Conservation (phyloP, 352 stramenopile species). For the Blastocystis hominis region DNA sequence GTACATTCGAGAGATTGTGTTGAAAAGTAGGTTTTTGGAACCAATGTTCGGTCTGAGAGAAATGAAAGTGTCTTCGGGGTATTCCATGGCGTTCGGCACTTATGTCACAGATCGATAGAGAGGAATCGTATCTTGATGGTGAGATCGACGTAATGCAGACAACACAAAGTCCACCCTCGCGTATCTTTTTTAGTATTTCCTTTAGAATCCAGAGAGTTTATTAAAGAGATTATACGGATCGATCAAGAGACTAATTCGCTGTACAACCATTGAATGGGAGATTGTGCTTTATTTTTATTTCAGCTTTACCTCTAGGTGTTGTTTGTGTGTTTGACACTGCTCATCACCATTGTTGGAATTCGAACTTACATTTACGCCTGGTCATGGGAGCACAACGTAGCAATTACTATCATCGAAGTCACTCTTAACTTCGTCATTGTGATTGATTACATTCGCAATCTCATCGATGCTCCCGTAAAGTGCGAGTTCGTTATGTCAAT, state of each 20-base stretch:
- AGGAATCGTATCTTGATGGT: background rate
- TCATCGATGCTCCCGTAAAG: constrained; percentile 42
- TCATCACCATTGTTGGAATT: constrained; percentile 21
- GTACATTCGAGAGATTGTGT: background rate
- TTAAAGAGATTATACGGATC: background rate
- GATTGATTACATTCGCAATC: constrained; percentile 27
- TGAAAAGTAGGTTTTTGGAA: background rate
- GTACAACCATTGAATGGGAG: constrained; percentile 10
- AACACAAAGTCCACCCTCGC: background rate
- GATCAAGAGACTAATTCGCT: constrained; percentile 1
- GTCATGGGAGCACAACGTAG: background rate
- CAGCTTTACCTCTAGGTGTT: background rate
- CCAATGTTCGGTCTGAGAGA: background rate
- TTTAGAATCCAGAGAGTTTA: background rate
- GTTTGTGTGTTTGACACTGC: background rate
- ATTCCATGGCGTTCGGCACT: background rate
- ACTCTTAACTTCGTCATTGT: constrained; percentile 26
- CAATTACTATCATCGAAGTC: constrained; percentile 16
- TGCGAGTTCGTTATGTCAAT: constrained; percentile 27
- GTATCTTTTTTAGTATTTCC: background rate
- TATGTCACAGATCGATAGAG: background rate
- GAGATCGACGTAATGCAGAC: background rate
- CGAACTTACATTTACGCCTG: constrained; percentile 36
- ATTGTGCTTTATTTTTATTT: background rate
- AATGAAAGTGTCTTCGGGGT: background rate